Conservation (phyloP, 163 green algal species). For the Scenedesmus sp. region DNA sequence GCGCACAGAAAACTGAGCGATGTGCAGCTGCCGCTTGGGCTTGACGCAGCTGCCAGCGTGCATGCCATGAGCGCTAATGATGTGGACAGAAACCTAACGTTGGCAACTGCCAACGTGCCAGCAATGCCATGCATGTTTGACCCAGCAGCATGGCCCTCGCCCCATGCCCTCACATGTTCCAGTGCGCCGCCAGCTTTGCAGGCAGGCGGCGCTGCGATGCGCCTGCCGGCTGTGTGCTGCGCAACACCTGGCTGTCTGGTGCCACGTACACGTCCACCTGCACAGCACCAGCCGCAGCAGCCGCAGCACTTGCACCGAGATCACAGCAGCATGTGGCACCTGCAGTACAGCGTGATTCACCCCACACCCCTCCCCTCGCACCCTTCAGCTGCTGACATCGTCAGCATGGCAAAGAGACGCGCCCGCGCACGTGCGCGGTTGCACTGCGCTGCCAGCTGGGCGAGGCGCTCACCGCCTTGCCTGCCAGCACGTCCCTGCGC, state of each 20-base stretch:
- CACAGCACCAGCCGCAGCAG: background rate
- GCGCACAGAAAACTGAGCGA: too few relatives aligned
- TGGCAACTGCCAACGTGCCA: too few relatives aligned
- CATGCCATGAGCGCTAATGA: too few relatives aligned
- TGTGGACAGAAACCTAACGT: too few relatives aligned
- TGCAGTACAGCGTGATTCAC: too few relatives aligned
- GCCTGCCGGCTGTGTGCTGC: background rate
- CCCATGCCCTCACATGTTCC: background rate
- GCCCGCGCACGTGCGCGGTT: too few relatives aligned
- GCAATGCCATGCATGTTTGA: background rate
- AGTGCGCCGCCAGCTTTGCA: background rate
- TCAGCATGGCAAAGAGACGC: too few relatives aligned
- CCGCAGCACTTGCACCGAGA: background rate
- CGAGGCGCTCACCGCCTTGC: slow-evolving; percentile 6
- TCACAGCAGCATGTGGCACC: background rate
- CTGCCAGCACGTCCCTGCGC: background rate
- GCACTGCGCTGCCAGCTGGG: slow-evolving; percentile 1
- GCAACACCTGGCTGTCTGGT: background rate
- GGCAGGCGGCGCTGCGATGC: background rate
- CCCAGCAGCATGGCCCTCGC: background rate
- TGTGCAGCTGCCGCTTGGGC: too few relatives aligned
- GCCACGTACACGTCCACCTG: slow-evolving; percentile 6
- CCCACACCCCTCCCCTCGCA: too few relatives aligned
- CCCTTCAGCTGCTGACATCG: too few relatives aligned
- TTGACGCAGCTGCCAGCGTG: too few relatives aligned